phyloP scores from a whole-genome alignment of 495 filamentous ascomycete genomes.

The Penicillium cosmopolitanum region DNA sequence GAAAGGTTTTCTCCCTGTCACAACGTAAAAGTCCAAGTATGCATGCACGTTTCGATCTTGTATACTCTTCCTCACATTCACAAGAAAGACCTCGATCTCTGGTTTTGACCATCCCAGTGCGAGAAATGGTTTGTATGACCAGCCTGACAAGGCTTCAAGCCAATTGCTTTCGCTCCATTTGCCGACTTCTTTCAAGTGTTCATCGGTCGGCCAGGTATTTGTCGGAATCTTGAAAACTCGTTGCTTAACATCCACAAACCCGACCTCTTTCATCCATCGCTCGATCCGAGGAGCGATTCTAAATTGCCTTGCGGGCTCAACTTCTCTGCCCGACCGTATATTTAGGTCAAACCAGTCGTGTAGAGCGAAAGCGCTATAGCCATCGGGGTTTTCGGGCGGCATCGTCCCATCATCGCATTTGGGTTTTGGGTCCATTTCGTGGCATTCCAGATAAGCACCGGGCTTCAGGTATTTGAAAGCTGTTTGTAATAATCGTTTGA shows the following conservation, averaged over 20 bases:
- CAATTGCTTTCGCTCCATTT: conserved; percentile 46
- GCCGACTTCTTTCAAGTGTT: conserved; percentile 52
- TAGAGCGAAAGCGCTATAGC: conserved; percentile 45
- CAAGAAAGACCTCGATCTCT: conserved; percentile 61
- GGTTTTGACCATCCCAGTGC: conserved; percentile 50
- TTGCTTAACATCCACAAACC: conserved; percentile 67
- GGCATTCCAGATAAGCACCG: conserved; percentile 68
- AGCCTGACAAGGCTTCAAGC: conserved; percentile 48
- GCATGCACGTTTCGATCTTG: conserved; percentile 57
- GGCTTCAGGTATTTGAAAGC: conserved; percentile 57
- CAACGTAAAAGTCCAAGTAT: conserved; percentile 56
- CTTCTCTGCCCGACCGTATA: conserved; percentile 46
- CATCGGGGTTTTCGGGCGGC: conserved; percentile 46
- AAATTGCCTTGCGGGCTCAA: conserved; percentile 55
- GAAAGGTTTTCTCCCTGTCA: conserved; percentile 58
- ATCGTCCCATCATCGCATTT: conserved; percentile 66
- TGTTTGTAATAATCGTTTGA: conserved; percentile 45
- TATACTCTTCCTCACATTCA: conserved; percentile 59
- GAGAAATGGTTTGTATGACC: conserved; percentile 50
- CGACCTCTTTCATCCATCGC: conserved; percentile 59
- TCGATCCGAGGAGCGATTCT: conserved; percentile 55
- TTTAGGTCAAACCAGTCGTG: conserved; percentile 58
- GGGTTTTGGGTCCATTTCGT: conserved; percentile 61
- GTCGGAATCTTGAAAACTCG: conserved; percentile 58
- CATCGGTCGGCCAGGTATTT: conserved; percentile 63